These are phyloP conservation scores for Schizopora paradoxa DNA, from an alignment of 1,284 basidiomycete genomes.

Conservation along the genomic window DNA sequence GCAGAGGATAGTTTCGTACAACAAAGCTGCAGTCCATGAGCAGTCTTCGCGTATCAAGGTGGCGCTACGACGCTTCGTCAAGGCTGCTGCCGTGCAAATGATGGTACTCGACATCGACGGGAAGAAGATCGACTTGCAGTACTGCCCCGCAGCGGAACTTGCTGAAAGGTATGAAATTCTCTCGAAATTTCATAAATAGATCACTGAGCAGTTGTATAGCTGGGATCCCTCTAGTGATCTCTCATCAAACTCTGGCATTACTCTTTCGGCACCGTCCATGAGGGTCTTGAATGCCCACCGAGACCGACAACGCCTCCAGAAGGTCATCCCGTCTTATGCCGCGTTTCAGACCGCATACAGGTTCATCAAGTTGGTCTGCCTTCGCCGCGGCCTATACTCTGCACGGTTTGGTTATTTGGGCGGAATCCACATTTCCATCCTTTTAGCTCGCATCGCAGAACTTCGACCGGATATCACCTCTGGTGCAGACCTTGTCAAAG, in stretches of 20 bases:
- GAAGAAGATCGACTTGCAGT: conserved; percentile 23
- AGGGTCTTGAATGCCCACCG: conserved; percentile 22
- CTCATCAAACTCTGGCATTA: conserved; percentile 13
- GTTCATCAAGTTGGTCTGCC: conserved; percentile 19
- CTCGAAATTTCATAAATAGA: conserved; percentile 1
- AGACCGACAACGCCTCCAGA: conserved; percentile 15
- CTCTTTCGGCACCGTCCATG: conserved; percentile 18
- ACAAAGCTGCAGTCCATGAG: neutral
- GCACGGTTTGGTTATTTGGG: conserved; percentile 22
- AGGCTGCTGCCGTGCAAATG: conserved; percentile 23
- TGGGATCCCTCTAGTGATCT: conserved; percentile 11
- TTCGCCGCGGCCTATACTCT: conserved; percentile 18
- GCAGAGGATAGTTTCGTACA: conserved; percentile 2
- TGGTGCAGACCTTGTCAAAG: conserved; percentile 19
- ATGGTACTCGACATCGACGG: conserved; percentile 21
- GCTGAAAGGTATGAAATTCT: conserved; percentile 19
- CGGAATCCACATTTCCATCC: conserved; percentile 22
- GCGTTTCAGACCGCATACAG: conserved; percentile 22
- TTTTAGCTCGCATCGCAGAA: conserved; percentile 19
- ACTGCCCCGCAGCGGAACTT: conserved; percentile 19
- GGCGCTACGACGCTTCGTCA: conserved; percentile 20
- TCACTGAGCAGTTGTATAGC: conserved; percentile 3
- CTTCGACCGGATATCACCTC: conserved; percentile 5
- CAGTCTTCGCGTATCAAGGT: conserved; percentile 3
- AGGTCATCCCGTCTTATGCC: conserved; percentile 12